A percentile compares a stretch with the other conserved stretches of the same genome.
Conservation (phyloP, 768 basidiomycete species). For the Lenzites betulinus region DNA sequence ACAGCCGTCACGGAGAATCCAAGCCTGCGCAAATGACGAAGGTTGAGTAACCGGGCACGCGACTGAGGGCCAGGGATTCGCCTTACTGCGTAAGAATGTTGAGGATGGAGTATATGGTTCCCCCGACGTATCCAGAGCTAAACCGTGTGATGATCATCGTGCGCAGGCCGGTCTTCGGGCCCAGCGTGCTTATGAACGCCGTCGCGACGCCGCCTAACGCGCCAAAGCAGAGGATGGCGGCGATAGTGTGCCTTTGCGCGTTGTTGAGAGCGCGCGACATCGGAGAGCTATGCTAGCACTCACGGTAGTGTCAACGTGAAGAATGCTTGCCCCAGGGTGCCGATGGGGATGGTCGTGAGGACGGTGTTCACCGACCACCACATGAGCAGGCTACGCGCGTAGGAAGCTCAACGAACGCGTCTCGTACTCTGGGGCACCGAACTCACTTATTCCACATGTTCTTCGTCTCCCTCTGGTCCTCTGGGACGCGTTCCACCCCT, state of each 20-base stretch:
- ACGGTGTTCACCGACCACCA: conserved; percentile 53
- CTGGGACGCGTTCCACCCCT: conserved; percentile 56
- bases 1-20: conserved; percentile 51
- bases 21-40: conserved; percentile 31
- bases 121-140: conserved; percentile 51
- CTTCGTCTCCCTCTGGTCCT: conserved; percentile 46
- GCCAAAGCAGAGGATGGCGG: conserved; percentile 47
- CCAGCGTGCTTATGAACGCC: conserved; percentile 55
- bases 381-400: conserved; percentile 41
- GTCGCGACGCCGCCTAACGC: conserved; percentile 44
- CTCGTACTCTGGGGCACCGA: not conserved
- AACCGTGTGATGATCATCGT: conserved; percentile 56
- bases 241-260: conserved; percentile 42
- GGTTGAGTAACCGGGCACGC: not conserved
- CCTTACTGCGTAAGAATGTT: conserved; percentile 50
- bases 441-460: conserved; percentile 48
- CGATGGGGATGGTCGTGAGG: conserved; percentile 49
- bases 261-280: not conserved
- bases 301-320: conserved; percentile 51
- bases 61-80: not conserved
- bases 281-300: conserved; percentile 19
- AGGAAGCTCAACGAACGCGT: not conserved
- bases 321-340: conserved; percentile 48
- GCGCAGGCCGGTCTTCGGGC: conserved; percentile 53
- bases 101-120: conserved; percentile 50